phyloP scores from a whole-genome alignment of 257 asterid species.

The Capsicum rhomboideum region DNA sequence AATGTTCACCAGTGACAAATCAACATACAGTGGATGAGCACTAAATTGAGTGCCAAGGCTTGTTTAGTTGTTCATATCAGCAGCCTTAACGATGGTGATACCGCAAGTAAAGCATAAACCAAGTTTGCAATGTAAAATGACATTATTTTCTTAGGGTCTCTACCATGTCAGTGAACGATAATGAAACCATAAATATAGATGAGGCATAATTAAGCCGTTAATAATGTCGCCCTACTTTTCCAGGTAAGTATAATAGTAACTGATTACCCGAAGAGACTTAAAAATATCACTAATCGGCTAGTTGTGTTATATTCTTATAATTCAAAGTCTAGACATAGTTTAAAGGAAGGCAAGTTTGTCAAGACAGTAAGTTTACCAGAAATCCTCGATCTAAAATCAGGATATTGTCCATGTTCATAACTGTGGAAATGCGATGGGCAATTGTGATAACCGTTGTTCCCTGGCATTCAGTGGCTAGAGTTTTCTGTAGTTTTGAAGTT shows the following conservation, averaged over 20 bases:
- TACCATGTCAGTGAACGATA: not conserved
- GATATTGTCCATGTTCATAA: slow-evolving; percentile 60
- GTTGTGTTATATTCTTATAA: not conserved
- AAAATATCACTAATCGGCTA: not conserved
- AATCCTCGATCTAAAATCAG: slow-evolving; percentile 68
- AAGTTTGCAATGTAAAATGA: not conserved
- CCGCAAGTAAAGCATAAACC: too few relatives aligned
- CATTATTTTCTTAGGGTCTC: not conserved
- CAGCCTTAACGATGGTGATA: not conserved
- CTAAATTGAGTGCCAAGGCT: not conserved
- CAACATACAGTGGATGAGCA: not conserved
- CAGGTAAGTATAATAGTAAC: not conserved
- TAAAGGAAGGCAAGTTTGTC: not conserved
- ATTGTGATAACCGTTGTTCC: slow-evolving; percentile 62
- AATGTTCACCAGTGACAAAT: not conserved
- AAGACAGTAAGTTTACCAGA: slow-evolving; percentile 33
- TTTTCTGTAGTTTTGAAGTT: slow-evolving; percentile 67
- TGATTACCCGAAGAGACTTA: not conserved
- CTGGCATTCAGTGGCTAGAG: slow-evolving; percentile 47
- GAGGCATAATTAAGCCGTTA: not conserved
- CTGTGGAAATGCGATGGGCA: slow-evolving; percentile 92
- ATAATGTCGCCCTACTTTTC: not conserved
- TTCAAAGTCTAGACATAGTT: not conserved
- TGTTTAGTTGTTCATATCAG: not conserved
- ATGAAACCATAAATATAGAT: not conserved